Base-by-base conservation (phyloP, 2,329 filamentous ascomycete genomes). In the Cladophialophora carrionii region DNA sequence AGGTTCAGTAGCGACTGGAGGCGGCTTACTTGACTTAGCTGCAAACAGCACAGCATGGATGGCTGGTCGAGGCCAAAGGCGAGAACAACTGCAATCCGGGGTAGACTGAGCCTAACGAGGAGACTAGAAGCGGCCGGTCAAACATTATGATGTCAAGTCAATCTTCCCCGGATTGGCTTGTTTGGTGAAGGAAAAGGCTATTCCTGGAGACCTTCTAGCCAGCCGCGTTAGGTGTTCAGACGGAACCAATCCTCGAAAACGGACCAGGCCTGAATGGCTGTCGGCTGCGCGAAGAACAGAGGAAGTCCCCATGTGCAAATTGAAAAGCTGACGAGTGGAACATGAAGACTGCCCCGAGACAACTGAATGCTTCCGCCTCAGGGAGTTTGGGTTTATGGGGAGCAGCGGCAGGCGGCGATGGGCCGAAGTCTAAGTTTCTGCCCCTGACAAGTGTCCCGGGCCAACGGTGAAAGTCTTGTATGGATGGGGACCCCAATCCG, bases 81-180 rank as follows among this genome's bases (percentile, higher is more conserved):
- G 48, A 51, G 48, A 51, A 29, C 20, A 22, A 51, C n/a, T 51
- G 48, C 48, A 51, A 29, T 51, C 48, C 24, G 48, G 48, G 48
- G 48, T 51, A 51, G 1, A 26, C 37, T n/a, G 17, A 43, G 26
- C 26, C 26, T 29, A 29, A 29, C 3, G 26, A 29, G 26, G 6
- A 29, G 17, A n/a, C 37, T 14, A 43, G 37, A 43, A n/a, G 37
- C 37, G 37, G 14, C 37, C 37, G n/a, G 17, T 43, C 37, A n/a
- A 43, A n/a, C 37, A 20, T 17, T n/a, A 43, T 17, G 5, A 43
- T 17, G 37, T 14, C 3, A 43, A 17, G 37, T 29, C 37, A 43
- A 43, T 43, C 37, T 51, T 51, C 48, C 48, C 48, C 48, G 48
- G 24, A 17, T 26, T 51, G 26, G 48, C 48, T 51, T 51, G 48